Percentiles rank a stretch among this genome's conserved stretches.
phyloP scores from a whole-genome alignment of 176 grass and related monocot genomes.

The Zizania latifolia region DNA sequence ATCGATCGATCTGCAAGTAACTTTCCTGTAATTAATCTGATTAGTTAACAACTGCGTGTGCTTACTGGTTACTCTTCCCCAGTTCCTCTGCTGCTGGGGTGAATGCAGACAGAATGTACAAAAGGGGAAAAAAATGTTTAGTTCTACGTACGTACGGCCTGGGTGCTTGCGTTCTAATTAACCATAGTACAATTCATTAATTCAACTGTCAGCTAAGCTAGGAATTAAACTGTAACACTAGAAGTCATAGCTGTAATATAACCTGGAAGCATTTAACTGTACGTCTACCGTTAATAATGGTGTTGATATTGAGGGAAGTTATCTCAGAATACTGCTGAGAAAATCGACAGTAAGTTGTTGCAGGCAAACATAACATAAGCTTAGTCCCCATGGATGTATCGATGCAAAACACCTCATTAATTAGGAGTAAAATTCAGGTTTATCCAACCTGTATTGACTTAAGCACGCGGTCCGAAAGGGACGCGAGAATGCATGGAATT shows the following conservation, averaged over 20 bases:
- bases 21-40: not conserved
- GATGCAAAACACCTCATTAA: not conserved
- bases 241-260: not conserved
- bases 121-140: not conserved
- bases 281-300: no score
- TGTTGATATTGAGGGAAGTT: no score
- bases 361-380: no score
- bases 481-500: not conserved
- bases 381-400: no score
- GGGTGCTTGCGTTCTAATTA: not conserved
- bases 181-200: not conserved
- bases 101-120: not conserved
- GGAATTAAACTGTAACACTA: not conserved
- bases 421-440: not conserved
- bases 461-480: not conserved
- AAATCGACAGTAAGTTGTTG: not conserved
- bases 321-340: no score
- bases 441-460: slow-evolving; percentile 20
- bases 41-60: not conserved
- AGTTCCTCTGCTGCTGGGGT: no score
- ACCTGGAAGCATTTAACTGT: no score
- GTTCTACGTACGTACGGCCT: not conserved
- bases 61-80: not conserved
- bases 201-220: no score
- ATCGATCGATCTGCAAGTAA: not conserved